Conservation (phyloP, 2,329 filamentous ascomycete species). For the Colletotrichum phormii region DNA sequence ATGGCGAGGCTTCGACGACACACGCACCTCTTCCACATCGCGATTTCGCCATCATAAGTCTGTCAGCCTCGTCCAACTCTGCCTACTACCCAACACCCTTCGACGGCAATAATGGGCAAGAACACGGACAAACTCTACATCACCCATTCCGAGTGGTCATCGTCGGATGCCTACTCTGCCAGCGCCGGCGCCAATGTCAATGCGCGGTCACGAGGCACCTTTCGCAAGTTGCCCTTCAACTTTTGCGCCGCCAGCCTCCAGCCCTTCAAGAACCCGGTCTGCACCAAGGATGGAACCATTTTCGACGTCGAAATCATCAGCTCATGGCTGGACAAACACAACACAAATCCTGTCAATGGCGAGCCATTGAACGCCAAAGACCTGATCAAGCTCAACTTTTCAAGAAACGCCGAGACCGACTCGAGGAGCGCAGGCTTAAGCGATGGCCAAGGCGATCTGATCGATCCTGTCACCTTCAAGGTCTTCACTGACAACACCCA, state of each 20-base stretch:
- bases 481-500: constrained; percentile 98
- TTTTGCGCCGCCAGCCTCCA: constrained; percentile 97
- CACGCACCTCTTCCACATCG: not conserved
- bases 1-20: not conserved
- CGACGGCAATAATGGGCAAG: constrained; percentile 54
- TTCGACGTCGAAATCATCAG: constrained; percentile 96
- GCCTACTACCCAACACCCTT: not conserved
- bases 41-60: not conserved
- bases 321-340: constrained; percentile 93
- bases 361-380: constrained; percentile 82
- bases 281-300: constrained; percentile 86
- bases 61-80: not conserved
- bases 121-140: constrained; percentile 71
- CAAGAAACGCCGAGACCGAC: constrained; percentile 83
- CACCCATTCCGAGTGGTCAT: constrained; percentile 98
- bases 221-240: constrained; percentile 95
- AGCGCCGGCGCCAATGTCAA: constrained; percentile 76
- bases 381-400: constrained; percentile 90
- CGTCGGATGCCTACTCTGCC: constrained; percentile 87
- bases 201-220: constrained; percentile 71
- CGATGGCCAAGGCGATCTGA: constrained; percentile 79
- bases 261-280: constrained; percentile 94
- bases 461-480: constrained; percentile 97
- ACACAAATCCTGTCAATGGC: constrained; percentile 91
- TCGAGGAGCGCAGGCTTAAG: constrained; percentile 57